Percentiles rank a stretch among this genome's conserved stretches.
Evolutionary conservation across 2,329 filamentous ascomycete genomes (phyloP).

Genomic region (Pseudogymnoascus sp.): DNA sequence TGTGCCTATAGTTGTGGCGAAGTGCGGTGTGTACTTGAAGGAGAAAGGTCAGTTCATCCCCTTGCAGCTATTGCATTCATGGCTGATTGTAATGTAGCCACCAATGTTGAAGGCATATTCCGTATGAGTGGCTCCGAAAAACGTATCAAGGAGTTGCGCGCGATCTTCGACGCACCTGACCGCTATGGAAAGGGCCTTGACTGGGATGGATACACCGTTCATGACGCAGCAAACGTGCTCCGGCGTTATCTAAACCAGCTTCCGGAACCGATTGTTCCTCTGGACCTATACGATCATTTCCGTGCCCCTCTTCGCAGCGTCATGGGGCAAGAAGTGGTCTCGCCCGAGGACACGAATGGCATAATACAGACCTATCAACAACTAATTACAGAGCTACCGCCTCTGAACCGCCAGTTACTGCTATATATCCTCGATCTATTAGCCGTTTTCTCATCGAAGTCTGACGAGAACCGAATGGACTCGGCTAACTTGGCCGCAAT

Average conservation of each 20-base stretch:
- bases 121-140: slow-evolving; percentile 93
- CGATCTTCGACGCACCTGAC: slow-evolving; percentile 86
- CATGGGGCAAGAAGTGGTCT: slow-evolving; percentile 63
- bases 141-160: slow-evolving; percentile 93
- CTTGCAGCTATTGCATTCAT: background rate
- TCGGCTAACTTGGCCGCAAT: slow-evolving; percentile 91
- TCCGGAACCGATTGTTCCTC: slow-evolving; percentile 90
- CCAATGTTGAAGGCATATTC: slow-evolving; percentile 92
- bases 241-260: slow-evolving; percentile 93
- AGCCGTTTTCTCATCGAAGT: slow-evolving; percentile 94
- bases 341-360: slow-evolving; percentile 59
- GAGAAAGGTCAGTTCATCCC: slow-evolving; percentile 69
- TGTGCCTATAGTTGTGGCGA: slow-evolving; percentile 95
- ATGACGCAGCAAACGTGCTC: slow-evolving; percentile 94
- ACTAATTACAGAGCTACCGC: slow-evolving; percentile 86
- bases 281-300: slow-evolving; percentile 88
- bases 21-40: slow-evolving; percentile 94
- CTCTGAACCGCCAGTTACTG: slow-evolving; percentile 84
- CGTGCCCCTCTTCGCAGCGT: slow-evolving; percentile 63
- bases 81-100: slow-evolving; percentile 50
- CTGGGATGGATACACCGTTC: slow-evolving; percentile 96
- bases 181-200: slow-evolving; percentile 93
- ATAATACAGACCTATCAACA: slow-evolving; percentile 80
- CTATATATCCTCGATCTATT: slow-evolving; percentile 94
- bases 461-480: slow-evolving; percentile 94